Base-by-base conservation (phyloP, 179 eudicot genomes). In the Beta lomatogona region DNA sequence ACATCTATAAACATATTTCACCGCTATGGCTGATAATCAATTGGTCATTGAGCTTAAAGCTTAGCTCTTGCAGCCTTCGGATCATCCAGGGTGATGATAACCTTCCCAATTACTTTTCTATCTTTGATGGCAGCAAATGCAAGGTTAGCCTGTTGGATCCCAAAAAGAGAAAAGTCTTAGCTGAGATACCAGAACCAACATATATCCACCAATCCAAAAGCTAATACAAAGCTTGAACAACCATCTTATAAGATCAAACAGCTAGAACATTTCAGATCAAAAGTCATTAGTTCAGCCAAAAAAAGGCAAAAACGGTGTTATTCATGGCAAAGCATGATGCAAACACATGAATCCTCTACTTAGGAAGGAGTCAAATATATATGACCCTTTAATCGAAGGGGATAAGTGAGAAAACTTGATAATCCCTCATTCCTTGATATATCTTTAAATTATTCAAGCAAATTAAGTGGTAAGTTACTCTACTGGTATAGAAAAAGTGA, bases 61-160 rank as follows among this genome's bases (percentile, higher is more conserved):
- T 90, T 95, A 41, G 97, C 82, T 85, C 88, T 87, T 61, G 85
- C 87, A 76, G 83, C 59, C 76, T 80, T 89, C 70, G 79, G 78
- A 80, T 90, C 94, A 64, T 88, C 88, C n/a, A 92, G 86, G 65
- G 84, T 80, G 67, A 96, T 88, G 91, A 96, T 82, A 87, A 96
- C 99, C 86, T 96, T 96, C 77, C 98, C 98, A 5, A 96, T 90
- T 53, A 79, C 98, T 87, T 90, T 91, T 80, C 98, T 86, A 78
- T 94, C 94, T 88, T 88, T 91, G 74, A 96, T 84, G 65, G 93
- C 96, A 65, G 92, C 75, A 86, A 96, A 94, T 71, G 99, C 99
- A 81, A 90, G 99, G 86, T 93, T 81, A 77, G 98, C 97, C 99
- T 94, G 96, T 82, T 50, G 70, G 4, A 44, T 46, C 77, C 77